Conservation (phyloP, 371 early-diverging fungal species). For the Mucor plumbeus region DNA sequence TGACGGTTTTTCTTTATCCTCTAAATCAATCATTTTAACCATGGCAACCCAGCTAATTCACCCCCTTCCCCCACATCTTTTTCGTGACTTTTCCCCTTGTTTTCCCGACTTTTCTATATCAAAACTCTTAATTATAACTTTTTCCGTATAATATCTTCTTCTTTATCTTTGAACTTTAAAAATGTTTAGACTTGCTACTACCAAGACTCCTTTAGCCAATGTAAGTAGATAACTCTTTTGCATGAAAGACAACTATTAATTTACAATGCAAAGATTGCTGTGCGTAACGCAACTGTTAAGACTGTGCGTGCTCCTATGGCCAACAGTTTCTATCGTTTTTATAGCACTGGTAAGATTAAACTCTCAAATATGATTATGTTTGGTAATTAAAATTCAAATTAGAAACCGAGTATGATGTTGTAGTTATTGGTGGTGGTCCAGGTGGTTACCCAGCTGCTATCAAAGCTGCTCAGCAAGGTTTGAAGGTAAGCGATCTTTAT, state of each 20-base stretch:
- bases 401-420: conserved; percentile 78
- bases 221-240: conserved; percentile 30
- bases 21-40: too few species aligned
- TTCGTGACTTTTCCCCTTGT: conserved; percentile 1
- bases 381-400: background rate
- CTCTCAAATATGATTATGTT: background rate
- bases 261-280: conserved; percentile 52
- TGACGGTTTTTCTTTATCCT: too few species aligned
- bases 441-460: conserved; percentile 99
- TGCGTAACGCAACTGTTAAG: conserved; percentile 57
- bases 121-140: background rate
- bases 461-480: conserved; percentile 97
- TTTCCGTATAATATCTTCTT: background rate
- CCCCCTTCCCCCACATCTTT: background rate
- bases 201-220: conserved; percentile 64
- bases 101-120: conserved; percentile 1
- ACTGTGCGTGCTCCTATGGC: conserved; percentile 60
- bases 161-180: conserved; percentile 18
- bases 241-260: background rate
- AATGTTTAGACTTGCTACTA: conserved; percentile 66
- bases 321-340: conserved; percentile 61
- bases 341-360: conserved; percentile 54
- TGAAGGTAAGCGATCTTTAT: conserved; percentile 71
- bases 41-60: too few species aligned
- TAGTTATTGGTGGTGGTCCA: conserved; percentile 96